Evolutionary conservation across 2,329 filamentous ascomycete species (phyloP).

Genomic region (Trichophyton mentagrophytes): DNA sequence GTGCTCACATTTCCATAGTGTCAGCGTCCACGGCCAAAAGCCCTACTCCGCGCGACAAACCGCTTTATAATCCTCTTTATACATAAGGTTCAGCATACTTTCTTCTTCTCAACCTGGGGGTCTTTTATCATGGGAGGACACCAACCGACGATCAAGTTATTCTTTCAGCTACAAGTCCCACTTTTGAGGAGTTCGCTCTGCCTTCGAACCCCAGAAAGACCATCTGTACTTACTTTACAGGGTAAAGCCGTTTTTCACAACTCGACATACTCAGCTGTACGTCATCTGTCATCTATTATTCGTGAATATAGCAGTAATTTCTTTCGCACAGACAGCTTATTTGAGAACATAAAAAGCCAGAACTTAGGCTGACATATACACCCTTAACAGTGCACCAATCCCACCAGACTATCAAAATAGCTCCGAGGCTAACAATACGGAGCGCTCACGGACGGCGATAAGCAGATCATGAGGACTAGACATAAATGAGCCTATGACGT

Average conservation of each 20-base stretch:
- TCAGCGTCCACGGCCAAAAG: slow-evolving; percentile 1
- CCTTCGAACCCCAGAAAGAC: background rate
- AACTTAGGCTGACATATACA: background rate
- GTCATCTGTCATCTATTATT: background rate
- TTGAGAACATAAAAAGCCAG: background rate
- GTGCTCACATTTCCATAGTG: slow-evolving; percentile 1
- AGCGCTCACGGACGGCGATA: background rate
- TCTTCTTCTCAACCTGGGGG: background rate
- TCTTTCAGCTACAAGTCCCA: background rate
- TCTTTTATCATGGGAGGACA: background rate
- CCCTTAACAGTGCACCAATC: background rate
- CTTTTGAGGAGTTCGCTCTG: background rate
- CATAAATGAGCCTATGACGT: background rate
- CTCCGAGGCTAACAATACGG: background rate
- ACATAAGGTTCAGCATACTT: background rate
- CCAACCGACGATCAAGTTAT: background rate
- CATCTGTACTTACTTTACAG: background rate
- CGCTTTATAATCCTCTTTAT: background rate
- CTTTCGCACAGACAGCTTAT: background rate
- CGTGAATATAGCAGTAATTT: background rate
- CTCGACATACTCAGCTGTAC: background rate
- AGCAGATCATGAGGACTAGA: background rate
- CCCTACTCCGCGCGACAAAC: background rate
- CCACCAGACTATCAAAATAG: background rate
- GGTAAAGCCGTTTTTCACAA: background rate